Evolutionary conservation across 2,329 filamentous ascomycete species (phyloP).

Genomic region (Seiridium cupressi): DNA sequence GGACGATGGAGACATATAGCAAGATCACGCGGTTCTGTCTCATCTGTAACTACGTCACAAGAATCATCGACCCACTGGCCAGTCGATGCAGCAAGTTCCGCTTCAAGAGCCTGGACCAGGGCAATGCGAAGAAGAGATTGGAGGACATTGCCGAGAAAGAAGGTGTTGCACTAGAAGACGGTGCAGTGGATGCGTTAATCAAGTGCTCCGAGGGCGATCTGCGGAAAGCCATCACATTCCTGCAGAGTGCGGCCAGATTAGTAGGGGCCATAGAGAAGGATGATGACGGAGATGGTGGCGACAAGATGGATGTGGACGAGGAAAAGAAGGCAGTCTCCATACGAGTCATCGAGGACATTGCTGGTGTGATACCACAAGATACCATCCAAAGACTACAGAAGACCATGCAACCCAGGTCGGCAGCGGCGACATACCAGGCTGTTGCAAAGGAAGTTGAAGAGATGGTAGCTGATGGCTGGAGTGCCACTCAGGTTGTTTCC

Average conservation of each 20-base stretch:
- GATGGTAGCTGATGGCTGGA: conserved; percentile 96
- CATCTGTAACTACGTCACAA: conserved; percentile 97
- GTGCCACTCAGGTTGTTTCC: conserved; percentile 79
- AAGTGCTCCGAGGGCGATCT: conserved; percentile 90
- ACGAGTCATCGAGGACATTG: conserved; percentile 87
- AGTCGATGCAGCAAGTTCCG: conserved; percentile 94
- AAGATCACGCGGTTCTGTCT: conserved; percentile 97
- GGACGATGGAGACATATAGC: conserved; percentile 98
- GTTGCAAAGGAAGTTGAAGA: conserved; percentile 82
- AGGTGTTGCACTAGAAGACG: conserved; percentile 71
- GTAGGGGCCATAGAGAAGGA: conserved; percentile 64
- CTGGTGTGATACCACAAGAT: conserved; percentile 80
- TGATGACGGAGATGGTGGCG: conserved; percentile 44
- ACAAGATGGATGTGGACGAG: conserved; percentile 60
- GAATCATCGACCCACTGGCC: conserved; percentile 95
- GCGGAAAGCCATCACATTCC: conserved; percentile 90
- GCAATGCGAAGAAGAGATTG: conserved; percentile 75
- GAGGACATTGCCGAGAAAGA: conserved; percentile 81
- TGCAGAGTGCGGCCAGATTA: conserved; percentile 90
- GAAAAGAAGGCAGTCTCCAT: conserved; percentile 67
- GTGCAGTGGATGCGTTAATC: conserved; percentile 81
- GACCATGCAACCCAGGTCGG: conserved; percentile 72
- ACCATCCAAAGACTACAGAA: conserved; percentile 70
- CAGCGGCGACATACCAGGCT: conserved; percentile 65
- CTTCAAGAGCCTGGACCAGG: conserved; percentile 92